Evolutionary conservation across 2,329 filamentous ascomycete species (phyloP).

Genomic region (Botrytis fabae): DNA sequence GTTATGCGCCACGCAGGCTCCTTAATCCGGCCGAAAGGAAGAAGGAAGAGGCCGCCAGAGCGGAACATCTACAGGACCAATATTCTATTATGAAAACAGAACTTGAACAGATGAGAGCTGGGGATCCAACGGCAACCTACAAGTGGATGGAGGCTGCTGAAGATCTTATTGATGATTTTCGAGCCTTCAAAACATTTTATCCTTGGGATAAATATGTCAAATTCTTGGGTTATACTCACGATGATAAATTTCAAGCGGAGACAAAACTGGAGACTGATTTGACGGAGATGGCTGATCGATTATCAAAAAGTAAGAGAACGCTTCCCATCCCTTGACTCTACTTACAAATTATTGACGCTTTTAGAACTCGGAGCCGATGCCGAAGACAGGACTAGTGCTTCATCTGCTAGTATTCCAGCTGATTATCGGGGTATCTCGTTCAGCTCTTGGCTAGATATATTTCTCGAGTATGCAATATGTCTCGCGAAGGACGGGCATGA

Average conservation of each 20-base stretch:
- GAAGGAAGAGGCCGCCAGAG: constrained; percentile 40
- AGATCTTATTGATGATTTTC: constrained; percentile 62
- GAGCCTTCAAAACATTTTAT: constrained; percentile 63
- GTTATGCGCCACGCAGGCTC: constrained; percentile 22
- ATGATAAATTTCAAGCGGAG: constrained; percentile 30
- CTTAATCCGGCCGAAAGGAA: constrained; percentile 41
- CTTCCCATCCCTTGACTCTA: background rate
- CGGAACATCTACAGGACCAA: constrained; percentile 40
- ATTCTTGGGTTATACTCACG: constrained; percentile 49
- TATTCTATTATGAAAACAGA: constrained; percentile 48
- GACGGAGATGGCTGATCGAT: constrained; percentile 36
- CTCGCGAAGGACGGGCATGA: constrained; percentile 67
- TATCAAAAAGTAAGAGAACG: constrained; percentile 34
- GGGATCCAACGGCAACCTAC: constrained; percentile 30
- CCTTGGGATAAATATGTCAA: constrained; percentile 65
- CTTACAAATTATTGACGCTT: constrained; percentile 25
- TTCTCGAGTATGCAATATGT: constrained; percentile 81
- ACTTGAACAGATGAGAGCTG: constrained; percentile 40
- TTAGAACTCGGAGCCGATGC: constrained; percentile 35
- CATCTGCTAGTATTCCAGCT: constrained; percentile 32
- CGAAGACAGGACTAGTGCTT: constrained; percentile 24
- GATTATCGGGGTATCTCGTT: constrained; percentile 78
- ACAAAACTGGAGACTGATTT: constrained; percentile 37
- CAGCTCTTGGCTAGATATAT: constrained; percentile 82
- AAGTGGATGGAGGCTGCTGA: constrained; percentile 60